A percentile compares a stretch with the other conserved stretches of the same genome.
Evolutionary conservation across 2,329 filamentous ascomycete genomes (phyloP).

Genomic region (Scytalidium sp.): DNA sequence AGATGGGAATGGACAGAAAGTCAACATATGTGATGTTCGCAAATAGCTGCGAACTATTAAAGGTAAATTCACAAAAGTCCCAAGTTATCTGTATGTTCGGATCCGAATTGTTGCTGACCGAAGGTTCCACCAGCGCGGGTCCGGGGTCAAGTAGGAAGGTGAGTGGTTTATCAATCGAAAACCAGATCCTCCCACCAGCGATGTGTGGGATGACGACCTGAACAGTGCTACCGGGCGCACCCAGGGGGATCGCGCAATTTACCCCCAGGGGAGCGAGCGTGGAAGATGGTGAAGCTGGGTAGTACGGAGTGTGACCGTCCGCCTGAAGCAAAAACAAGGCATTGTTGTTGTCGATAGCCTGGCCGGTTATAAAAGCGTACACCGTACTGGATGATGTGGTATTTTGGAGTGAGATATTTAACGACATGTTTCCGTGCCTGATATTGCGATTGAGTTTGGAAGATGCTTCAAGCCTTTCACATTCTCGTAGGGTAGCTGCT

Average conservation of each 20-base stretch:
- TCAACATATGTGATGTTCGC: slow-evolving; percentile 72
- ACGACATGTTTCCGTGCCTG: neutral
- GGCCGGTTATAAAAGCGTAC: slow-evolving; percentile 70
- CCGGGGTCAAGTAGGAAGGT: slow-evolving; percentile 65
- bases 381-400: slow-evolving; percentile 56
- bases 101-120: slow-evolving; percentile 63
- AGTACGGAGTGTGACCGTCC: slow-evolving; percentile 64
- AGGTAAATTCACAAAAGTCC: slow-evolving; percentile 69
- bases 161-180: slow-evolving; percentile 56
- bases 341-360: slow-evolving; percentile 57
- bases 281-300: slow-evolving; percentile 53
- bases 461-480: neutral
- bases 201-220: slow-evolving; percentile 67
- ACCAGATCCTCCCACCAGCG: slow-evolving; percentile 71
- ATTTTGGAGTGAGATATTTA: slow-evolving; percentile 64
- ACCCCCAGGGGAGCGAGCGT: slow-evolving; percentile 48
- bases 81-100: slow-evolving; percentile 58
- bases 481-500: neutral
- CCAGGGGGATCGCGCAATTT: slow-evolving; percentile 63
- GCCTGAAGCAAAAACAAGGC: slow-evolving; percentile 59
- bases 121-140: slow-evolving; percentile 70
- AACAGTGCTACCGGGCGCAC: slow-evolving; percentile 56
- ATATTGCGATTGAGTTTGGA: neutral
- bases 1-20: slow-evolving; percentile 63
- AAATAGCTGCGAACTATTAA: slow-evolving; percentile 57